Base-by-base conservation (phyloP, 1,139 yeast species). In the Kluyveromyces marxianus region DNA sequence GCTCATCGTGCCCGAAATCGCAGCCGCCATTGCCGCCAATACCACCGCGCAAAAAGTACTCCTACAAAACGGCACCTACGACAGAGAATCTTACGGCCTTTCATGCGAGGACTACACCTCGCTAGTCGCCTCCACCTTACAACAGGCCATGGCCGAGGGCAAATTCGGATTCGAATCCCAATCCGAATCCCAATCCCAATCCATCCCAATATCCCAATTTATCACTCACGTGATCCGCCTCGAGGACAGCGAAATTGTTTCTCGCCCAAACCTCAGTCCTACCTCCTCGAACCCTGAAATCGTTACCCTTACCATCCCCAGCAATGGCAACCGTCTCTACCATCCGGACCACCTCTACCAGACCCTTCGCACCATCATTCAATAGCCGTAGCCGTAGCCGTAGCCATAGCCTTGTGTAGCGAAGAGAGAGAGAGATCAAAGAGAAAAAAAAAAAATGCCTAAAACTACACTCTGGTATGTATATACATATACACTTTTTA, bases 41-140 rank as follows among this genome's bases (percentile, higher is more conserved):
- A 57, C 44, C 25, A 52, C 51, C 7, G 70, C 73, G 42, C 72
- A 70, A 46, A 76, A 78, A 55, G 69, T 82, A 2, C 61, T 88
- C 27, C 64, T 87, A 8, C 65, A 87, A 37, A 88, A 88, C 63
- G 95, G 95, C 3, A 69, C 77, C 42, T 67, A 69, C 36, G 96
- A 88, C 59, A 69, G 96, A 49, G 96, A 88, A 60, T 86, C 96
- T 0, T 72, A 68, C 50, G 83, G 83, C 0, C 72, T 85, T 74
- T 66, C 69, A 26, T 88, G 89, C 0, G 51, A 65, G 4, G 84
- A 76, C 39, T 83, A 80, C 56, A 68, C 85, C 2, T 65, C 70
- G 31, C 72, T 77, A 6, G 69, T 86, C 5, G 74, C 25, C 8
- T 25, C 29, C 24, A 36, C 39, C 21, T 30, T 36, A 25, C 39